These are phyloP conservation scores for Ogataea neopini DNA, from an alignment of 805 yeast species.

Conservation along the genomic window DNA sequence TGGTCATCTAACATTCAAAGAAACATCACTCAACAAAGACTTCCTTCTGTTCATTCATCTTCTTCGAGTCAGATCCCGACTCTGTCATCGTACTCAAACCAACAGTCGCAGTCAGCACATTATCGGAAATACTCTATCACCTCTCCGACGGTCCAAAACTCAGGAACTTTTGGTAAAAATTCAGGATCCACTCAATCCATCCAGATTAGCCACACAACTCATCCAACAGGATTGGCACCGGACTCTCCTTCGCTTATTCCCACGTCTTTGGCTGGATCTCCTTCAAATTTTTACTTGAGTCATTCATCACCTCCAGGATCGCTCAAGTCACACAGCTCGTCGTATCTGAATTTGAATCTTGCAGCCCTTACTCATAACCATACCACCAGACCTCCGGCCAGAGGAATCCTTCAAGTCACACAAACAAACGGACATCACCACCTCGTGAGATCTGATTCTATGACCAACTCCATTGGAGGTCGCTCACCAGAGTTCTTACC, in stretches of 20 bases:
- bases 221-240: slow-evolving; percentile 32
- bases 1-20: slow-evolving; percentile 20
- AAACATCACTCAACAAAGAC: slow-evolving; percentile 23
- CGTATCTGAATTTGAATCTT: slow-evolving; percentile 18
- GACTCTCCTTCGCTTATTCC: slow-evolving; percentile 56
- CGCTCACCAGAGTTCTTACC: slow-evolving; percentile 39
- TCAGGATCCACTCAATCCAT: slow-evolving; percentile 8
- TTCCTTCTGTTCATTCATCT: slow-evolving; percentile 15
- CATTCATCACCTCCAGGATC: slow-evolving; percentile 53
- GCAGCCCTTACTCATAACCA: slow-evolving; percentile 11
- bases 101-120: slow-evolving; percentile 11
- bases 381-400: slow-evolving; percentile 21
- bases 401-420: slow-evolving; percentile 10
- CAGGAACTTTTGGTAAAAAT: slow-evolving; percentile 8
- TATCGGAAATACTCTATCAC: slow-evolving; percentile 23
- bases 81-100: slow-evolving; percentile 6
- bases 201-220: slow-evolving; percentile 9
- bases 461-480: slow-evolving; percentile 31
- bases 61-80: slow-evolving; percentile 9
- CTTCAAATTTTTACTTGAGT: slow-evolving; percentile 54
- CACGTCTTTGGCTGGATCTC: slow-evolving; percentile 53
- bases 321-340: slow-evolving; percentile 30
- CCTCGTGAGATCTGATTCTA: slow-evolving; percentile 25
- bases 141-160: slow-evolving; percentile 18
- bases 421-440: slow-evolving; percentile 9